phyloP scores from a whole-genome alignment of 1,284 basidiomycete genomes.

The Boletellus dicymbophilus region DNA sequence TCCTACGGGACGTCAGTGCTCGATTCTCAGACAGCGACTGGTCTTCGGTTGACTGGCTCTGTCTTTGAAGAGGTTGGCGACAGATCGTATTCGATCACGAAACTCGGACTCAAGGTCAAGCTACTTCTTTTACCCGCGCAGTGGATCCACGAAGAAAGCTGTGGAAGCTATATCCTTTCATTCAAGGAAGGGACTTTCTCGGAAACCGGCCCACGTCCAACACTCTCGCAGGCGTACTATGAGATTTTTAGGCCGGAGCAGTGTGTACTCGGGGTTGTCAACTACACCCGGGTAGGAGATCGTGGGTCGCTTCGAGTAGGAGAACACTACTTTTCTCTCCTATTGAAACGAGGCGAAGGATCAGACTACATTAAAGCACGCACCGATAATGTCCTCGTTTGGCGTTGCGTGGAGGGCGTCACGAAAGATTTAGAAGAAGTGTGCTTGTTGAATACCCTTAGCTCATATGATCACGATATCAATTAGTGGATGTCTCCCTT shows the following conservation, averaged over 20 bases:
- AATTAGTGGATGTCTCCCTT: not conserved
- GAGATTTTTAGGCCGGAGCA: slow-evolving; percentile 17
- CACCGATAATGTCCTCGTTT: slow-evolving; percentile 15
- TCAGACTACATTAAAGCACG: slow-evolving; percentile 15
- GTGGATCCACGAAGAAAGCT: slow-evolving; percentile 6
- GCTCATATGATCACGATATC: slow-evolving; percentile 8
- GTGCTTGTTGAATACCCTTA: slow-evolving; percentile 8
- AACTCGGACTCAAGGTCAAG: slow-evolving; percentile 15
- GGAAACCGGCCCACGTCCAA: slow-evolving; percentile 7
- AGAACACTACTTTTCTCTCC: slow-evolving; percentile 14
- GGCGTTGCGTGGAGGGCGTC: slow-evolving; percentile 5
- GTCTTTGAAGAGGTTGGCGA: slow-evolving; percentile 19
- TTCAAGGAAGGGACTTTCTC: slow-evolving; percentile 11
- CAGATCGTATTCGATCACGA: slow-evolving; percentile 17
- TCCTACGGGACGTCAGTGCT: slow-evolving; percentile 9
- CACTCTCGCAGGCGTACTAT: slow-evolving; percentile 16
- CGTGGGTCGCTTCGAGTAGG: slow-evolving; percentile 9
- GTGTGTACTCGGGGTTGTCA: slow-evolving; percentile 17
- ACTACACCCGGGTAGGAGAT: slow-evolving; percentile 12
- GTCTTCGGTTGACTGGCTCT: slow-evolving; percentile 13
- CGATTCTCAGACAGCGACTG: not conserved
- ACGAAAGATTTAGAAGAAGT: slow-evolving; percentile 12
- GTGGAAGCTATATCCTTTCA: slow-evolving; percentile 13
- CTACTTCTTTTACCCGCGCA: slow-evolving; percentile 11
- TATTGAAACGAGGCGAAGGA: slow-evolving; percentile 7